Evolutionary conservation across 768 basidiomycete genomes (phyloP).

Genomic region (Mycena galericulata): DNA sequence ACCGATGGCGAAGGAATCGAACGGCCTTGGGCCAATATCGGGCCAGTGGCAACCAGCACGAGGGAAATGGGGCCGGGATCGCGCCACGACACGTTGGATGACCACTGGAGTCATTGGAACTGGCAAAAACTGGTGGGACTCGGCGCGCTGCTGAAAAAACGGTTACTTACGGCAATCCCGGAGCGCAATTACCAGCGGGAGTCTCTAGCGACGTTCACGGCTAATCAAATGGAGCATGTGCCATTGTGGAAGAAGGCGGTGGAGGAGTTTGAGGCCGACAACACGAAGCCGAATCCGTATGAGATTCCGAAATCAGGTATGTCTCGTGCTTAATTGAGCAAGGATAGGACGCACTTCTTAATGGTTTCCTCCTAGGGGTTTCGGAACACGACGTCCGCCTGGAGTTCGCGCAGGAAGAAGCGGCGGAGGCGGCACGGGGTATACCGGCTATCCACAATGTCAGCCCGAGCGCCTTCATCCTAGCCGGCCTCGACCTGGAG

Average conservation of each 20-base stretch:
- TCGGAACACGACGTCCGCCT: not conserved
- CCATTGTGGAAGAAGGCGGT: not conserved
- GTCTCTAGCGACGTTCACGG: not conserved
- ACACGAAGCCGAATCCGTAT: constrained; percentile 1
- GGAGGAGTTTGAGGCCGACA: not conserved
- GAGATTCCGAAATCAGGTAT: not conserved
- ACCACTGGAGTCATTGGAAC: constrained; percentile 43
- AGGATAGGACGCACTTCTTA: not conserved
- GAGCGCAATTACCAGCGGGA: not conserved
- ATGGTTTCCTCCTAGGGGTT: fast-evolving
- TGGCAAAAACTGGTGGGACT: constrained; percentile 41
- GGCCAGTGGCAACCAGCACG: constrained; percentile 43
- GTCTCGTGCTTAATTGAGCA: not conserved
- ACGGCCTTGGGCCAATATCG: constrained; percentile 44
- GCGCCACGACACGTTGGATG: constrained; percentile 40
- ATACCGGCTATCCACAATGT: constrained; percentile 3
- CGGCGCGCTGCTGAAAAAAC: constrained; percentile 31
- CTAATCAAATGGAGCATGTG: not conserved
- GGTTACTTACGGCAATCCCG: too few species aligned
- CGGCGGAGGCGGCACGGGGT: constrained; percentile 7
- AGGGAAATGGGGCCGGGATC: constrained; percentile 52
- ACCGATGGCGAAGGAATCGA: constrained; percentile 53
- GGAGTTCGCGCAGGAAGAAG: not conserved
- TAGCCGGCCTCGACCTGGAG: constrained; percentile 6
- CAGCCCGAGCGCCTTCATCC: constrained; percentile 12